Base-by-base conservation (phyloP, 768 basidiomycete species). In the Lentinula boryana region DNA sequence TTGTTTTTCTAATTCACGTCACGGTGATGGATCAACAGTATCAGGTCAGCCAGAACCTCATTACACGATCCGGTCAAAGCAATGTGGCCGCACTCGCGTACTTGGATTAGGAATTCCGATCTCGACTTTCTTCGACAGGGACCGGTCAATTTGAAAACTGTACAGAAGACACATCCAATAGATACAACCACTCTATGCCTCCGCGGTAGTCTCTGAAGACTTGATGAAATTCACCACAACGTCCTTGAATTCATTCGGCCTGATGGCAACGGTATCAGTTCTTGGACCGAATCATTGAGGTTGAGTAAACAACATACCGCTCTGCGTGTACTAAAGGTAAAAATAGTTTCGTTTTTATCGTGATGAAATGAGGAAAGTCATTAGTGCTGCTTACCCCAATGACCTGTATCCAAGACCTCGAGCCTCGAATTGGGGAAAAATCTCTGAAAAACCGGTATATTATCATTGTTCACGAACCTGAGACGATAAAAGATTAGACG, bases 341-440 rank as follows among this genome's bases (percentile, higher is more conserved):
- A 60, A 60, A 43, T 27, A 46, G 21, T 15, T 32, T 36, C 10
- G 53, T 23, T 33, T 27, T 44, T 61, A 43, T 0, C 36, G 54
- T 27, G 10, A 18, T 40, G 18, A 12, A 56, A 5, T 21, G 12
- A 41, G 40, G 40, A 43, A 56, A 27, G 10, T 51, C 13, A 51
- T 9, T 23, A 32, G 27, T 33, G 6, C 41, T 5, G 72, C 85
- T 64, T 69, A 92, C 91, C 89, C 95, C 95, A 98, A 71, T 98
- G 95, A 1, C 87, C 86, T 0, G 93, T 76, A 60, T 93, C 86
- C 33, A 96, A 72, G 27, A 72, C 78, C 67, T 85, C 81, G 5
- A 95, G 66, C 9, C 65, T 68, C 76, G 84, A 81, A 38, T 80
- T 74, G 0, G 94, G 93, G 75, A 96, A 97, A 72, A 91, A 92